Evolutionary conservation across 768 basidiomycete genomes (phyloP), one percentile per base, ranked within the genome.

Genomic region (Butyriboletus loyo): DNA sequence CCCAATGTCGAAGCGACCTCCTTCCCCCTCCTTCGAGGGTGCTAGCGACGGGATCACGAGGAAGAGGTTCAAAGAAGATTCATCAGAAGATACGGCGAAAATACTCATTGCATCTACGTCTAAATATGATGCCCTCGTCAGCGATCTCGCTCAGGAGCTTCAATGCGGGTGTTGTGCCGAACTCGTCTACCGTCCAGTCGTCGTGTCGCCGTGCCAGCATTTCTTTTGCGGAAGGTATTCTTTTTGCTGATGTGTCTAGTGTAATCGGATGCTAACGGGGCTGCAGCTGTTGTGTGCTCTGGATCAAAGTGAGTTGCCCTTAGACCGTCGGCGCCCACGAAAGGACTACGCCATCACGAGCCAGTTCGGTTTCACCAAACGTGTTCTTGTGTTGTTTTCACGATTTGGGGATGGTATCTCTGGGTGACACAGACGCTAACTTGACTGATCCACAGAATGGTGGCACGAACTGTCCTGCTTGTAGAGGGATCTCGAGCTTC

Each of bases 191-290:
- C 77, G 81, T 54, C 91, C 91, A 3, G 90, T 93, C 15, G 73
- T 91, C 27, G 87, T 93, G 46, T 77, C 80, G 32, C 91, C 91
- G 28, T 93, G 91, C 67, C 88, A 92, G 60, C 91, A 93, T 75
- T 91, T 88, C 77, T 92, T 92, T 66, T 93, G 91, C 63, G 91
- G 91, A 69, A 91, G 90, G 89, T 90, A 69, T 53, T 72, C 60
- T 44, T 10, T 25, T 32, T 14, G 10, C 42, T 8, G 37, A 44
- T 37, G 46, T 46, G 3, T 45, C 30, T 3, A 9, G 9, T 42
- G 34, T 43, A 27, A 49, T 39, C 32, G 41, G 32, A 56, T 86
- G 82, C 68, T 92, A 84, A 62, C 49, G 10, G 56, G 17, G 32
- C 32, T 44, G 13, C 55, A 92, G 90, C 64, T 92, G 90, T 67